Evolutionary conservation across 352 stramenopile species (phyloP).

Genomic region (Peronospora belbahrii): DNA sequence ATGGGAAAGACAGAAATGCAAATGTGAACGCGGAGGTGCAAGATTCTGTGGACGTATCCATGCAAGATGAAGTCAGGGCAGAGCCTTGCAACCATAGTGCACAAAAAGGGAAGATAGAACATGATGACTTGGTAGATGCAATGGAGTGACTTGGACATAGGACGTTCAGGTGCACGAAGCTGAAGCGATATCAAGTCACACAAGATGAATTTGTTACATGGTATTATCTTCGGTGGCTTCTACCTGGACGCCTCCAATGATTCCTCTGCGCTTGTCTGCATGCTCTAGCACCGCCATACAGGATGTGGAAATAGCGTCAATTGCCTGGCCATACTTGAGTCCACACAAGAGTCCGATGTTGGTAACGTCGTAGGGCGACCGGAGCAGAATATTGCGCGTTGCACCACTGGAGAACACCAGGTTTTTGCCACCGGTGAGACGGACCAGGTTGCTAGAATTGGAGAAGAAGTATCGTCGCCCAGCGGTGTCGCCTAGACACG

Average conservation of each 20-base stretch:
- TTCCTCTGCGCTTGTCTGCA: constrained; percentile 45
- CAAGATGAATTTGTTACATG: constrained; percentile 35
- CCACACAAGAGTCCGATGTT: constrained; percentile 71
- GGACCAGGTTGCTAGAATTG: constrained; percentile 73
- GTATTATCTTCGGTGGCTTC: constrained; percentile 28
- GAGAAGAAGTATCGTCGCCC: constrained; percentile 82
- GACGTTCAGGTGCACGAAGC: too few species aligned
- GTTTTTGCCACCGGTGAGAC: constrained; percentile 56
- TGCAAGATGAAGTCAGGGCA: constrained; percentile 10
- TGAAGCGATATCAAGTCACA: neutral
- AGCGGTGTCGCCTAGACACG: constrained; percentile 64
- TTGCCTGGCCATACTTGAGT: constrained; percentile 59
- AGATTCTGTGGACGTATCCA: constrained; percentile 2
- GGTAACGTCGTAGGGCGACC: constrained; percentile 73
- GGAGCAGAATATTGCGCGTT: constrained; percentile 66
- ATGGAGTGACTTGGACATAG: constrained; percentile 25
- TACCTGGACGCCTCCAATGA: constrained; percentile 39
- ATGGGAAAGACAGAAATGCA: constrained; percentile 13
- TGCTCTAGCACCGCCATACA: constrained; percentile 50
- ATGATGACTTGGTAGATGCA: constrained; percentile 11
- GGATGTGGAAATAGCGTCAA: constrained; percentile 57
- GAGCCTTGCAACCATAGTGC: too few species aligned
- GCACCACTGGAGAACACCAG: constrained; percentile 67
- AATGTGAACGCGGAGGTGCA: constrained; percentile 22
- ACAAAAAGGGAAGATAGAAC: neutral